phyloP scores from a whole-genome alignment of 768 basidiomycete species.

The Boletellus ananas region DNA sequence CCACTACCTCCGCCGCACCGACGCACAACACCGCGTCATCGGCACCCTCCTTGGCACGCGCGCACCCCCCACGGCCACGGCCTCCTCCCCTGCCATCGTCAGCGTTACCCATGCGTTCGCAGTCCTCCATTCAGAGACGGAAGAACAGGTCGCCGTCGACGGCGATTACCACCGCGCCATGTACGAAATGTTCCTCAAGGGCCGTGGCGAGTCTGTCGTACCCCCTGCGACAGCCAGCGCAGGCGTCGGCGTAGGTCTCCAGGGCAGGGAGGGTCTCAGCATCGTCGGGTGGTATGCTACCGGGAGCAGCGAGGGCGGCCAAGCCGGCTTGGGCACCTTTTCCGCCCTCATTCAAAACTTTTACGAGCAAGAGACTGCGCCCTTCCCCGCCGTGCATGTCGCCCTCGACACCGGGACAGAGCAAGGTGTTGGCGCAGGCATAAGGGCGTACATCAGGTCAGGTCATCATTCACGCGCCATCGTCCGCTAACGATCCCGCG shows the following conservation, averaged over 20 bases:
- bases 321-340: slow-evolving; percentile 70
- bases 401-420: slow-evolving; percentile 84
- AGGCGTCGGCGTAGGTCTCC: slow-evolving; percentile 19
- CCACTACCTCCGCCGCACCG: slow-evolving; percentile 88
- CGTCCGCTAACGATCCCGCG: slow-evolving; percentile 10
- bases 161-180: slow-evolving; percentile 94
- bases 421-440: slow-evolving; percentile 59
- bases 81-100: slow-evolving; percentile 32
- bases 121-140: slow-evolving; percentile 87
- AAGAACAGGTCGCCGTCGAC: slow-evolving; percentile 92
- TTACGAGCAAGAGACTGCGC: slow-evolving; percentile 88
- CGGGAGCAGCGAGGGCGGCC: slow-evolving; percentile 54
- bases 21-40: slow-evolving; percentile 83
- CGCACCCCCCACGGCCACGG: slow-evolving; percentile 37
- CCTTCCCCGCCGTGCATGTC: slow-evolving; percentile 86
- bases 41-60: slow-evolving; percentile 91
- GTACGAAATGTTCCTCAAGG: slow-evolving; percentile 74
- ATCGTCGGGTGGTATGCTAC: slow-evolving; percentile 94
- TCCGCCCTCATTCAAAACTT: slow-evolving; percentile 98
- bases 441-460: slow-evolving; percentile 85
- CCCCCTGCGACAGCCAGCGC: slow-evolving; percentile 11
- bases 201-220: slow-evolving; percentile 51
- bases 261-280: slow-evolving; percentile 61
- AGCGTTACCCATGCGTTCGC: slow-evolving; percentile 86
- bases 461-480: slow-evolving; percentile 14